A percentile compares a stretch with the other conserved stretches of the same genome.
Evolutionary conservation across 306 rosid genomes (phyloP).

Genomic region (Vigna reflexopilosa): DNA sequence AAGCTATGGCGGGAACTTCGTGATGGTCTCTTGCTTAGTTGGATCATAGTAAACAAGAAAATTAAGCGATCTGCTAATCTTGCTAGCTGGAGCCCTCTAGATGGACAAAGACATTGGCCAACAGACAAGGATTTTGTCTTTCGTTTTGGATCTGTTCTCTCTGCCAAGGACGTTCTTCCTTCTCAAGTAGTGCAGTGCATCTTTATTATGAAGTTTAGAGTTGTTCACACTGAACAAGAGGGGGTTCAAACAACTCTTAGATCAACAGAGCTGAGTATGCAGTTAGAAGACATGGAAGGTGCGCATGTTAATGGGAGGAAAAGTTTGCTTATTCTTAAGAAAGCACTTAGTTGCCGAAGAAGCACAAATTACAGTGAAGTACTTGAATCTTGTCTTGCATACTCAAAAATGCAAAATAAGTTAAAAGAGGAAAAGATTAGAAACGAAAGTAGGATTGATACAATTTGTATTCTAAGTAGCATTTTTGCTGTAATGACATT

Average conservation of each 20-base stretch:
- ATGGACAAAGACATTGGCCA: slow-evolving; percentile 96
- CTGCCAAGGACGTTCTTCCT: slow-evolving; percentile 82
- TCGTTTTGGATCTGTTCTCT: slow-evolving; percentile 83
- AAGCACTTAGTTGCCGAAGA: slow-evolving; percentile 75
- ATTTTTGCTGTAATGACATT: slow-evolving; percentile 55
- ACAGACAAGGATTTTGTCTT: slow-evolving; percentile 82
- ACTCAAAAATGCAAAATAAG: slow-evolving; percentile 77
- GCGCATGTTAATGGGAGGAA: slow-evolving; percentile 78
- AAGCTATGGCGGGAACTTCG: slow-evolving; percentile 85
- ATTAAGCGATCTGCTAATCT: slow-evolving; percentile 88
- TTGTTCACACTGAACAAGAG: slow-evolving; percentile 64
- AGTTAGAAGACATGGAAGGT: slow-evolving; percentile 90
- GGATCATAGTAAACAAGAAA: slow-evolving; percentile 82
- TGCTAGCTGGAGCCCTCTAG: slow-evolving; percentile 90
- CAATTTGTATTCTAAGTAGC: slow-evolving; percentile 52
- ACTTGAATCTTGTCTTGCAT: slow-evolving; percentile 75
- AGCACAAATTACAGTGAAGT: slow-evolving; percentile 77
- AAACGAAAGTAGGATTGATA: slow-evolving; percentile 73
- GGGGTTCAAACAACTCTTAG: slow-evolving; percentile 64
- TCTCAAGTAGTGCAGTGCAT: slow-evolving; percentile 83
- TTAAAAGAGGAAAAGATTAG: slow-evolving; percentile 88
- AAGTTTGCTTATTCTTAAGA: slow-evolving; percentile 82
- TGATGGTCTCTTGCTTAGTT: slow-evolving; percentile 80
- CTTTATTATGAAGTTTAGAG: slow-evolving; percentile 83
- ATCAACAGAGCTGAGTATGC: slow-evolving; percentile 87